Percentiles rank a stretch among this genome's conserved stretches.
phyloP scores from a whole-genome alignment of 768 basidiomycete species.

The Pisolithus sp. region DNA sequence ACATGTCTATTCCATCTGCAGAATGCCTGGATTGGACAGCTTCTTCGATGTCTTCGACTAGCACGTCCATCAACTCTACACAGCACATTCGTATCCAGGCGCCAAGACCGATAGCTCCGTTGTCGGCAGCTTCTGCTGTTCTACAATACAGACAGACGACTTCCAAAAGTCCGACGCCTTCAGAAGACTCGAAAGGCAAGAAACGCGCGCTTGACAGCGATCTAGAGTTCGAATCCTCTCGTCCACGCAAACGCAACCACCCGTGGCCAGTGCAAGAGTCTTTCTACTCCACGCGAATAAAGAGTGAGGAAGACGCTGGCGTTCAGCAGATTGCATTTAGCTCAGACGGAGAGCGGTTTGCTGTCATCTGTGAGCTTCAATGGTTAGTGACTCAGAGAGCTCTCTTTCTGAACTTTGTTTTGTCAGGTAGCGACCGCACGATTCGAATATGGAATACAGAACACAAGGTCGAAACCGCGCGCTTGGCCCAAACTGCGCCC shows the following conservation, averaged over 20 bases:
- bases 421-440: slow-evolving; percentile 49
- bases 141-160: slow-evolving; percentile 20
- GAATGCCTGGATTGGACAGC: slow-evolving; percentile 21
- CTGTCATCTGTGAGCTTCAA: slow-evolving; percentile 46
- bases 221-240: slow-evolving; percentile 19
- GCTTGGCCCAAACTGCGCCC: slow-evolving; percentile 45
- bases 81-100: slow-evolving; percentile 22
- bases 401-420: background rate
- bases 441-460: slow-evolving; percentile 58
- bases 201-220: slow-evolving; percentile 34
- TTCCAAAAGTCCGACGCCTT: slow-evolving; percentile 22
- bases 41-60: slow-evolving; percentile 9
- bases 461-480: slow-evolving; percentile 45
- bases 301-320: slow-evolving; percentile 42
- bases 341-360: slow-evolving; percentile 49
- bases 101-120: slow-evolving; percentile 20
- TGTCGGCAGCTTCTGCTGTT: slow-evolving; percentile 30
- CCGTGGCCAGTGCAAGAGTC: slow-evolving; percentile 46
- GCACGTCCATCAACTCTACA: slow-evolving; percentile 12
- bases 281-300: slow-evolving; percentile 32
- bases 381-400: too few species aligned
- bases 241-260: slow-evolving; percentile 30
- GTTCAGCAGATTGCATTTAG: slow-evolving; percentile 46
- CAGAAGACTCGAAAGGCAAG: slow-evolving; percentile 25
- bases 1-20: slow-evolving; percentile 3